Evolutionary conservation across 73 alveolate species (phyloP).

Genomic region (Diophrys appendiculata): DNA sequence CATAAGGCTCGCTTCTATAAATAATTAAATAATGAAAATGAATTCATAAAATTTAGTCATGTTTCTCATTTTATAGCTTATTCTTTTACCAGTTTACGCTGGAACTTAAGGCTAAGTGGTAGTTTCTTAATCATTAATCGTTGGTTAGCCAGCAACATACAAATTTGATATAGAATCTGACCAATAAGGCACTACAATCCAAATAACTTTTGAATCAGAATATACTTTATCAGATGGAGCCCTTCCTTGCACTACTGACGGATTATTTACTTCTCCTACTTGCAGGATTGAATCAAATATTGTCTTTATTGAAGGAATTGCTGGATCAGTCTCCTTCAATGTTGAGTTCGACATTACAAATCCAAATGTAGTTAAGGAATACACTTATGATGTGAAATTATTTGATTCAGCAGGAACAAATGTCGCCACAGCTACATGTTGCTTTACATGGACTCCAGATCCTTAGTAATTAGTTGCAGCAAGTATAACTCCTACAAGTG

Average conservation of each 20-base stretch:
- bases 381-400: not conserved
- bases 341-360: not conserved
- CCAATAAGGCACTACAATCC: too few relatives aligned
- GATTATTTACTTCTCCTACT: not conserved
- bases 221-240: too few relatives aligned
- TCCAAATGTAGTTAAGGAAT: not conserved
- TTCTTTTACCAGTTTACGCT: too few relatives aligned
- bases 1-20: too few relatives aligned
- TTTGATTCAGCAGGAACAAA: not conserved
- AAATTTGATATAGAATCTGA: too few relatives aligned
- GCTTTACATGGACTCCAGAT: not conserved
- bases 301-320: not conserved
- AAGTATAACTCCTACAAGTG: not conserved
- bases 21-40: too few relatives aligned
- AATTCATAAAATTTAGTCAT: too few relatives aligned
- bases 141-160: too few relatives aligned
- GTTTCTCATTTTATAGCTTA: too few relatives aligned
- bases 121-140: too few relatives aligned
- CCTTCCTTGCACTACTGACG: not conserved
- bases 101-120: too few relatives aligned
- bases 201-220: too few relatives aligned
- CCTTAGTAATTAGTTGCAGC: not conserved
- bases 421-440: constrained; percentile 4
- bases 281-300: not conserved
- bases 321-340: not conserved